phyloP scores from a whole-genome alignment of 2,329 filamentous ascomycete genomes.

The Ophiostoma tasmaniense region DNA sequence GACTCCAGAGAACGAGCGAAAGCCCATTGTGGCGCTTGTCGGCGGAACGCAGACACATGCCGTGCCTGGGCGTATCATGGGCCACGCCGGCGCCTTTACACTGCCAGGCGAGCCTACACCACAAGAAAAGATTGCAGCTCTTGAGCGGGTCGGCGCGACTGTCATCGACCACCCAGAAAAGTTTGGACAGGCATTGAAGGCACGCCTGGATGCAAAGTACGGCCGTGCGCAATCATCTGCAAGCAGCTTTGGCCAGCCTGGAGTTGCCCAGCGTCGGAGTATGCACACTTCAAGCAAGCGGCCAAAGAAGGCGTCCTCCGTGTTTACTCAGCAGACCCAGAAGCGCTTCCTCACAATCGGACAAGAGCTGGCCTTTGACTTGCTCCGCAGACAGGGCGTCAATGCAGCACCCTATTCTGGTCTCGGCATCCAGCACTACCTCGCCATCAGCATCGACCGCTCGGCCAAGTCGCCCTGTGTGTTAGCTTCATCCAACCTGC shows the following conservation, averaged over 20 bases:
- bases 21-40: constrained; percentile 64
- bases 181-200: constrained; percentile 61
- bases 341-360: constrained; percentile 48
- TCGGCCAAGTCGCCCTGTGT: constrained; percentile 54
- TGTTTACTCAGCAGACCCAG: constrained; percentile 27
- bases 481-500: constrained; percentile 41
- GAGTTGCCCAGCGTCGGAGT: constrained; percentile 34
- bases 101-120: constrained; percentile 57
- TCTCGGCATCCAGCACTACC: constrained; percentile 35
- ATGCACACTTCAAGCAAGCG: constrained; percentile 38
- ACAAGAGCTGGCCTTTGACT: constrained; percentile 42
- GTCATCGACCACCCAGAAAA: constrained; percentile 70
- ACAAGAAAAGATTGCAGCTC: constrained; percentile 54
- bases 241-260: constrained; percentile 16
- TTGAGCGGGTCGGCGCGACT: constrained; percentile 57
- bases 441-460: constrained; percentile 60
- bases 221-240: not conserved
- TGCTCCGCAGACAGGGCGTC: constrained; percentile 46
- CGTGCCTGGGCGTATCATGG: constrained; percentile 61
- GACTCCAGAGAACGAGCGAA: constrained; percentile 54
- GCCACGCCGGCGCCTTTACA: constrained; percentile 68
- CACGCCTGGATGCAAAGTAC: constrained; percentile 36
- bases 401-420: constrained; percentile 30
- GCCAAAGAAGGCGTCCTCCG: not conserved
- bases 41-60: constrained; percentile 56